These are phyloP conservation scores for Solanum medicagineum DNA, from an alignment of 257 asterid genomes.

Conservation along the genomic window DNA sequence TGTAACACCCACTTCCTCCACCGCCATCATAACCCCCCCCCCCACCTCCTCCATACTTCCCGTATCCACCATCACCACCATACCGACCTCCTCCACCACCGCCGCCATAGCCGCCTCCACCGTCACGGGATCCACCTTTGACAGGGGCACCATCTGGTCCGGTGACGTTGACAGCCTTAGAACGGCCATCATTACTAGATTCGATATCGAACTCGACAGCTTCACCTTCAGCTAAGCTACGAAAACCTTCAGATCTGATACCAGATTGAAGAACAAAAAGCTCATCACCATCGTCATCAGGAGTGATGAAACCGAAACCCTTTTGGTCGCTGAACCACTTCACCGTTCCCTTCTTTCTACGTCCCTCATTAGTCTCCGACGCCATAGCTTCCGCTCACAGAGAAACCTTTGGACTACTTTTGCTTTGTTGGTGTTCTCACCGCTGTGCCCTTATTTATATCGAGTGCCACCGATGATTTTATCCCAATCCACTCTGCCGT, in stretches of 20 bases:
- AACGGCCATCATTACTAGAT: constrained; percentile 40
- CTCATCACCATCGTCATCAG: constrained; percentile 67
- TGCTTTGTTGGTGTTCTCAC: not conserved
- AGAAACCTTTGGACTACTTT: not conserved
- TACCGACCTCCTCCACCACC: not conserved
- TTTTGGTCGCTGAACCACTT: constrained; percentile 79
- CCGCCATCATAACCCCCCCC: no score
- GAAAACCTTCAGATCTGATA: constrained; percentile 51
- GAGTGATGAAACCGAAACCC: constrained; percentile 74
- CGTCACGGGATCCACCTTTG: constrained; percentile 42
- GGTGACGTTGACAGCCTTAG: constrained; percentile 48
- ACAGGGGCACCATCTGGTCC: constrained; percentile 43
- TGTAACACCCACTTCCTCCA: constrained; percentile 8
- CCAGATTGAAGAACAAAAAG: constrained; percentile 72
- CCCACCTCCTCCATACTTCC: not conserved
- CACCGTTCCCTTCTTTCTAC: constrained; percentile 43
- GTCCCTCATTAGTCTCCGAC: constrained; percentile 11
- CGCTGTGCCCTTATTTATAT: not conserved
- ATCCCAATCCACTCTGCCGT: not conserved
- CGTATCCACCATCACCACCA: not conserved
- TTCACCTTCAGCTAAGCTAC: constrained; percentile 68
- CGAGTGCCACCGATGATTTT: not conserved
- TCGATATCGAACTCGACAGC: constrained; percentile 50
- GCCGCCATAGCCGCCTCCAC: constrained; percentile 13
- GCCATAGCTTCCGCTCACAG: not conserved